Percentiles rank a stretch among this genome's conserved stretches.
phyloP scores from a whole-genome alignment of 2,329 filamentous ascomycete species.

The Emericellopsis cladophorae region DNA sequence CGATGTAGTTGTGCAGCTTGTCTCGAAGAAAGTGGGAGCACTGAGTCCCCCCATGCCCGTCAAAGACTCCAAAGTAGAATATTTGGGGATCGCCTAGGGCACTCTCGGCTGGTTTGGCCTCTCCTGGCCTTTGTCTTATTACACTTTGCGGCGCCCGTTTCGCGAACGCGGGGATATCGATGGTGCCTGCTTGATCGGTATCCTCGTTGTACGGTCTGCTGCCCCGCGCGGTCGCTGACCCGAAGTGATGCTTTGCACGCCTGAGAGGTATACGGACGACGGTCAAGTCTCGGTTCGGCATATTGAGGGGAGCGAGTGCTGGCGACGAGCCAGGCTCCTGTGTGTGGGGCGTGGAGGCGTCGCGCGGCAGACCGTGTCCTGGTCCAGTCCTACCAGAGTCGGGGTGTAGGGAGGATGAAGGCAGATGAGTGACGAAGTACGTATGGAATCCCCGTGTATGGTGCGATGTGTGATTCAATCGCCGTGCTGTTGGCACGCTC shows the following conservation, averaged over 20 bases:
- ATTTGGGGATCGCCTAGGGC: slow-evolving; percentile 84
- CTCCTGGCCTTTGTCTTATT: slow-evolving; percentile 35
- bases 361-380: slow-evolving; percentile 76
- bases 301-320: slow-evolving; percentile 45
- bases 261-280: slow-evolving; percentile 89
- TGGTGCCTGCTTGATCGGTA: slow-evolving; percentile 83
- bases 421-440: slow-evolving; percentile 94
- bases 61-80: slow-evolving; percentile 95
- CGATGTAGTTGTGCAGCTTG: slow-evolving; percentile 77
- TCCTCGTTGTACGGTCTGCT: slow-evolving; percentile 88
- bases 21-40: slow-evolving; percentile 81
- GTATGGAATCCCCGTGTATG: slow-evolving; percentile 61
- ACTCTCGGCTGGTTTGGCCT: slow-evolving; percentile 59
- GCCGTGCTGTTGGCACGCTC: background rate
- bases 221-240: slow-evolving; percentile 65
- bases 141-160: slow-evolving; percentile 61
- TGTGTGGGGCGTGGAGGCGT: slow-evolving; percentile 70
- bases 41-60: slow-evolving; percentile 84
- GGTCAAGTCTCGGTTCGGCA: slow-evolving; percentile 63
- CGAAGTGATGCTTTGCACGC: slow-evolving; percentile 93
- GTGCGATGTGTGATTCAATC: background rate
- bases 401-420: slow-evolving; percentile 83
- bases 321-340: slow-evolving; percentile 39
- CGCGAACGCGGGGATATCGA: slow-evolving; percentile 87
- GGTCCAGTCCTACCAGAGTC: slow-evolving; percentile 59